Evolutionary conservation across 1,284 basidiomycete genomes (phyloP).

Genomic region (Cryptococcus sp.): DNA sequence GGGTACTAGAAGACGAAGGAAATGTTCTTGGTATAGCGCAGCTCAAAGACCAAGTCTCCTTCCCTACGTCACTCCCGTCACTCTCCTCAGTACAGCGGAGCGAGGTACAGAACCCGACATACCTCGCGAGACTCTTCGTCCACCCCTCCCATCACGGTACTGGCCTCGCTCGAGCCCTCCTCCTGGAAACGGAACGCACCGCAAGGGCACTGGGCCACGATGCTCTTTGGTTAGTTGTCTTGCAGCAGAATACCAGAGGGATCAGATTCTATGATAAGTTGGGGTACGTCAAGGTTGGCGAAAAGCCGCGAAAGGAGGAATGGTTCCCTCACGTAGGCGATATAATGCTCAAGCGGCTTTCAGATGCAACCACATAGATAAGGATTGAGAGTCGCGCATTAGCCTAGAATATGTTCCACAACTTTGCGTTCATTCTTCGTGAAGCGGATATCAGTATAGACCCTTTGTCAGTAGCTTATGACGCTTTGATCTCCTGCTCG

Average conservation of each 20-base stretch:
- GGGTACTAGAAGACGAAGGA: too few relatives aligned
- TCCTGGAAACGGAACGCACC: conserved; percentile 20
- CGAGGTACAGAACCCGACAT: conserved; percentile 10
- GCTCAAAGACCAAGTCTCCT: too few relatives aligned
- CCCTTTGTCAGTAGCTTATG: background rate
- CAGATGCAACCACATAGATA: conserved; percentile 11
- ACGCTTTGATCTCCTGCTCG: background rate
- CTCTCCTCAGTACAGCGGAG: too few relatives aligned
- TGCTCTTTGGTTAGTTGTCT: conserved; percentile 6
- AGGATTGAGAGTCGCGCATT: conserved; percentile 18
- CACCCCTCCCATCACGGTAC: conserved; percentile 30
- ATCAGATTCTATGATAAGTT: conserved; percentile 33
- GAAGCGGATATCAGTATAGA: background rate
- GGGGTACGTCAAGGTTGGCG: conserved; percentile 28
- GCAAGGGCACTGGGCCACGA: background rate
- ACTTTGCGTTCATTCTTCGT: background rate
- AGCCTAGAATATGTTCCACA: background rate
- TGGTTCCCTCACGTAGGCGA: background rate
- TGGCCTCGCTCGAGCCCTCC: conserved; percentile 25
- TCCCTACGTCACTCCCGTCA: too few relatives aligned
- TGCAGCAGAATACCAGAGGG: conserved; percentile 35
- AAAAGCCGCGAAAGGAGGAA: conserved; percentile 7
- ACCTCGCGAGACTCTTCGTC: conserved; percentile 34
- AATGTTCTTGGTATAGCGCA: too few relatives aligned
- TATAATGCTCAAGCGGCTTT: conserved; percentile 6